These are phyloP conservation scores for Colletotrichum ledebouriae DNA, from an alignment of 2,329 filamentous ascomycete genomes.

Conservation along the genomic window DNA sequence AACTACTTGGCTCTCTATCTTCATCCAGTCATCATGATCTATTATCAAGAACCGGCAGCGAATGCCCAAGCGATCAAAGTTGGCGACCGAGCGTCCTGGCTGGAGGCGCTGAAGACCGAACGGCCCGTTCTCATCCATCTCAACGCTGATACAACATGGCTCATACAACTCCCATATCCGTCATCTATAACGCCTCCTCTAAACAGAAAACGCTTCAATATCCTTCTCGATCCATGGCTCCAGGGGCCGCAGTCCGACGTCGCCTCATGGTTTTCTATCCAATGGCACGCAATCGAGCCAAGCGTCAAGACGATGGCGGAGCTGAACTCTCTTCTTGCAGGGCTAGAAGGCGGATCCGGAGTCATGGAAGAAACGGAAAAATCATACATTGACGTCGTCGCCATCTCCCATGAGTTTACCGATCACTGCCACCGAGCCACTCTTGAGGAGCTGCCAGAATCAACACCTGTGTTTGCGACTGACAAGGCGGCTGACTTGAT, in stretches of 20 bases:
- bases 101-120: constrained; percentile 17
- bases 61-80: constrained; percentile 20
- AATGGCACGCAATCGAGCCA: constrained; percentile 71
- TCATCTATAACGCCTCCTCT: constrained; percentile 54
- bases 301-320: constrained; percentile 67
- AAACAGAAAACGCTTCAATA: constrained; percentile 70
- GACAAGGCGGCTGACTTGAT: constrained; percentile 70
- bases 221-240: constrained; percentile 77
- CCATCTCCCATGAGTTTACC: constrained; percentile 75
- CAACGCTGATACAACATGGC: constrained; percentile 77
- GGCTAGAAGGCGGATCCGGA: constrained; percentile 57
- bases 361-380: constrained; percentile 42
- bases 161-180: constrained; percentile 73
- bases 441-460: constrained; percentile 64
- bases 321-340: constrained; percentile 64
- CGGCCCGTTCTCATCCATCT: constrained; percentile 70
- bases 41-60: background rate
- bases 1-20: too few species aligned
- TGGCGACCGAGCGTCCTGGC: constrained; percentile 26
- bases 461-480: constrained; percentile 71
- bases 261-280: constrained; percentile 74
- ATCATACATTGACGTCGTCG: constrained; percentile 68
- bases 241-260: constrained; percentile 73
- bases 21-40: too few species aligned
- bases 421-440: constrained; percentile 76